Evolutionary conservation across 202 grass and related monocot species (phyloP), one percentile per base, ranked within the genome.

Genomic region (Schoenoplectus tabernaemontani): DNA sequence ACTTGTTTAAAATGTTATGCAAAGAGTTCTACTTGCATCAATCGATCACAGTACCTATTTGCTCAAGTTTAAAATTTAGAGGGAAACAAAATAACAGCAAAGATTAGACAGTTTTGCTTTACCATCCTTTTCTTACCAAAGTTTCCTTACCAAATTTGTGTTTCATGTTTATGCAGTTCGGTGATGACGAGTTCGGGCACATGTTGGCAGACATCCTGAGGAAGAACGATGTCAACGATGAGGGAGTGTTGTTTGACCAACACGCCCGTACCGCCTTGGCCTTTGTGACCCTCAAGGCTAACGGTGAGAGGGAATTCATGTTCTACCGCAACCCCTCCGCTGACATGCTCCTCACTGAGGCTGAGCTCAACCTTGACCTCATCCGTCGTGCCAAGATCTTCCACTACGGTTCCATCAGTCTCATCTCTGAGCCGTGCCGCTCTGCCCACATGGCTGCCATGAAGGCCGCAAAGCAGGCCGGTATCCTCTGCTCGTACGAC

Each of bases 281-380:
- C 7, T 96, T 96, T 69, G 93, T 96, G 0, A 96, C 93, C 0
- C 82, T 96, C 20, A 92, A 90, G 64, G 38, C 54, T 2, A 80
- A 88, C 33, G 93, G 93, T n/a, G 89, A 96, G 78, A 87, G 92
- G 13, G 92, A 96, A 85, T 96, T 96, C 83, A 96, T 96, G 92
- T 96, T 96, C 87, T 96, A 96, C 87, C 85, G 93, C 64, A 96
- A 96, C 82, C 93, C 93, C 0, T 85, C 82, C 9, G 90, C 93
- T 0, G 93, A 96, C 82, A 96, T 96, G 93, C 90, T 96, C 2
- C 90, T 96, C 2, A 88, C 89, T 0, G 90, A 90, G 30, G 81
- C 74, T 0, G 93, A 96, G 86, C 93, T 96, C 20, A 87, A 96
- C 86, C 47, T 96, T 0, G 84, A 72, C 79, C 84, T 96, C 0